Evolutionary conservation across 441 rosid genomes (phyloP).

Genomic region (Jatropha podagrica): DNA sequence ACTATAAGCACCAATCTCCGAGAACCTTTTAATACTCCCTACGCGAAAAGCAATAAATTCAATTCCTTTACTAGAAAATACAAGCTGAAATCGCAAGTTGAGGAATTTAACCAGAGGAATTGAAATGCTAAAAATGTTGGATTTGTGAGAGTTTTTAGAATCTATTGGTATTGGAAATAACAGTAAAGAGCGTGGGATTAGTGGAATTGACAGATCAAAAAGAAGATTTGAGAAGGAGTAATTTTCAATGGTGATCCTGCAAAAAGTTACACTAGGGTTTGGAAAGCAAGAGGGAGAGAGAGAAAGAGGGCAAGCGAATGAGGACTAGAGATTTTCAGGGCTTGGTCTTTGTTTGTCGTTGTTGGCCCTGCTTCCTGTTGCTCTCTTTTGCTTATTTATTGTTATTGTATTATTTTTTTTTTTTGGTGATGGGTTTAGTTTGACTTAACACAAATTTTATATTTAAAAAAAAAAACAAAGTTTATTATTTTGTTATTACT

Average conservation of each 20-base stretch:
- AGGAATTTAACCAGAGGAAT: not conserved
- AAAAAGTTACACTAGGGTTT: slow-evolving; percentile 18
- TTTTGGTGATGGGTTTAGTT: no score
- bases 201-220: slow-evolving; percentile 12
- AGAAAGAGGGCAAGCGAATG: not conserved
- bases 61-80: not conserved
- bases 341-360: not conserved
- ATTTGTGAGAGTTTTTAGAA: not conserved
- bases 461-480: no score
- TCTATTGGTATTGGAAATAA: not conserved
- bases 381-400: not conserved
- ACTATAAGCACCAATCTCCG: not conserved
- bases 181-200: not conserved
- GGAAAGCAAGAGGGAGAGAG: not conserved
- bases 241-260: not conserved
- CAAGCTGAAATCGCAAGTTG: not conserved
- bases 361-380: not conserved
- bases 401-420: no score
- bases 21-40: not conserved
- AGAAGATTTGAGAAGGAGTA: not conserved
- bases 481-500: no score
- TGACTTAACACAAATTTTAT: no score
- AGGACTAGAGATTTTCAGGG: not conserved
- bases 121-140: not conserved
- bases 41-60: not conserved